phyloP scores from a whole-genome alignment of 73 alveolate genomes.

The Tetrahymena thermophila region DNA sequence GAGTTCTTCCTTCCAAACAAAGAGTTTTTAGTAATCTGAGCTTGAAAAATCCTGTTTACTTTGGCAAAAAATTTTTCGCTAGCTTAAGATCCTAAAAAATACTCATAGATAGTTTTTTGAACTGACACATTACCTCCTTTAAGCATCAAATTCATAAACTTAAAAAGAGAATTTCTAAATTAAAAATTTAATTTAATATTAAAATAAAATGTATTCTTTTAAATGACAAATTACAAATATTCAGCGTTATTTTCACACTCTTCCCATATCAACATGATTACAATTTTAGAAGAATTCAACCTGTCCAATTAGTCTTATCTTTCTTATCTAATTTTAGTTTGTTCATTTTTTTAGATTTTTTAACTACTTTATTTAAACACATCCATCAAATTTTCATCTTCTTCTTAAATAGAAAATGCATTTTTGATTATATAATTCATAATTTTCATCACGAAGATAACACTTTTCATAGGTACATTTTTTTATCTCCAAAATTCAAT shows the following conservation, averaged over 20 bases:
- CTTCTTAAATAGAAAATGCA: not conserved
- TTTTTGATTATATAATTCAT: not conserved
- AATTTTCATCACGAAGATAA: not conserved
- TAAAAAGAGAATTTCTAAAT: not conserved
- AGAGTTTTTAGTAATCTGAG: not conserved
- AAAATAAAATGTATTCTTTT: not conserved
- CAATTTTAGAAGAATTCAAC: not conserved
- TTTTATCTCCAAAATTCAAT: not conserved
- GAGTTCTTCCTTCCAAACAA: not conserved
- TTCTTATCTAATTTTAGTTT: not conserved
- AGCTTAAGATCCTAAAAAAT: not conserved
- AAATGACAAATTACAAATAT: not conserved
- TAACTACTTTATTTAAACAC: not conserved
- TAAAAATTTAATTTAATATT: not conserved
- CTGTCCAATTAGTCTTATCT: not conserved
- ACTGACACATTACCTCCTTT: conserved; percentile 2
- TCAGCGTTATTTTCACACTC: not conserved
- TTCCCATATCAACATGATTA: not conserved
- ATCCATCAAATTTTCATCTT: not conserved
- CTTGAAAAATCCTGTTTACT: not conserved
- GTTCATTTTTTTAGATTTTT: not conserved
- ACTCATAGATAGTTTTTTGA: not conserved
- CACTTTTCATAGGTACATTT: not conserved
- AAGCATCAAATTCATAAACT: not conserved
- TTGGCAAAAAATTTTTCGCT: not conserved